Percentiles rank a stretch among this genome's conserved stretches.
These are phyloP conservation scores for Antitrichia curtipendula DNA, from an alignment of 225 moss, liverwort and hornwort genomes.

Conservation along the genomic window DNA sequence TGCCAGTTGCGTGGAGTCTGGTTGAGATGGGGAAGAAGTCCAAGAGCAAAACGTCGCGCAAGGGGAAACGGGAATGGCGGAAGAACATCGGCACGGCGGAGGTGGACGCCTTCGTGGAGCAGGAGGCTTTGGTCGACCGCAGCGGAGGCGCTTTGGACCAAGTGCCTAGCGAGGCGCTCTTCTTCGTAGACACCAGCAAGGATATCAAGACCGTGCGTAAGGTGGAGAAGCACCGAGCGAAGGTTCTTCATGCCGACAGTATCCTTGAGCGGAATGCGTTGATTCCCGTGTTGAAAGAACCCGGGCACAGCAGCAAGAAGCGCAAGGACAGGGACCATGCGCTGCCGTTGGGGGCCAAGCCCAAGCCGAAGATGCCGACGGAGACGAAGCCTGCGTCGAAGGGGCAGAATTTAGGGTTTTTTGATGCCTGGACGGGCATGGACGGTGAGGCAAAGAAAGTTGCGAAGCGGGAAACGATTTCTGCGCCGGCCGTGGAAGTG, in stretches of 20 bases:
- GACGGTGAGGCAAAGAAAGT: constrained; percentile 1
- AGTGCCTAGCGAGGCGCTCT: constrained; percentile 60
- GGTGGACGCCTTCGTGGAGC: constrained; percentile 54
- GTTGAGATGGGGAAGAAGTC: constrained; percentile 53
- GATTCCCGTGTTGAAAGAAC: constrained; percentile 48
- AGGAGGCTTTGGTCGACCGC: constrained; percentile 54
- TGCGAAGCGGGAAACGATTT: constrained; percentile 1
- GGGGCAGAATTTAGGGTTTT: neutral
- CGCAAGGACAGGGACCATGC: constrained; percentile 77
- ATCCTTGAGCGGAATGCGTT: constrained; percentile 69
- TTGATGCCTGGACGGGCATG: constrained; percentile 17
- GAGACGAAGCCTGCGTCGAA: neutral
- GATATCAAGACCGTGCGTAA: constrained; percentile 44
- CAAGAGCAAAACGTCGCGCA: constrained; percentile 71
- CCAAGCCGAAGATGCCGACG: neutral
- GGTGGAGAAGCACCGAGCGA: constrained; percentile 49
- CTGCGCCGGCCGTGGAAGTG: constrained; percentile 63
- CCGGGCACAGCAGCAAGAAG: constrained; percentile 50
- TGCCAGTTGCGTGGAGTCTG: neutral
- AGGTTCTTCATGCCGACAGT: constrained; percentile 65
- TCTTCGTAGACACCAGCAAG: constrained; percentile 74
- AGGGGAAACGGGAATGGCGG: constrained; percentile 88
- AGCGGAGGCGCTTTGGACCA: constrained; percentile 58
- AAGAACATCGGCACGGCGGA: constrained; percentile 79
- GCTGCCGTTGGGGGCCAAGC: constrained; percentile 33